These are phyloP conservation scores for Phytophthora meadii DNA, from an alignment of 352 stramenopile species.

Conservation along the genomic window DNA sequence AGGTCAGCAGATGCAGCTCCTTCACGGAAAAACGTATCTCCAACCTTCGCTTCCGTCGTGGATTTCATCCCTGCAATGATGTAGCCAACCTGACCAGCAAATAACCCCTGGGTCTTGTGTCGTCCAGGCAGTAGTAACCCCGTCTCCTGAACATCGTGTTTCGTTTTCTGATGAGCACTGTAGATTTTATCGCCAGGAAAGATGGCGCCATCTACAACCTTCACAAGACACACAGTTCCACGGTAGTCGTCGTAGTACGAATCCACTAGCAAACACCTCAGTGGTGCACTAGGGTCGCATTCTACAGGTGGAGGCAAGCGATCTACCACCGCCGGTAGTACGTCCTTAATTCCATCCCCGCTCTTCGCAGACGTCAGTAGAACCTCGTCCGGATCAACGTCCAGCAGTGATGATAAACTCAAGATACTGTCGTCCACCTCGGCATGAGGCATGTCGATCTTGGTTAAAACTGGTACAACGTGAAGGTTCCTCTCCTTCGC, in stretches of 20 bases:
- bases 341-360: constrained; percentile 87
- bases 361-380: constrained; percentile 96
- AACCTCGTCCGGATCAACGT: constrained; percentile 95
- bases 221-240: constrained; percentile 96
- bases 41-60: constrained; percentile 95
- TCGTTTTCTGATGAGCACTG: constrained; percentile 78
- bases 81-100: constrained; percentile 97
- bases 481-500: constrained; percentile 97
- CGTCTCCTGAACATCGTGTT: constrained; percentile 96
- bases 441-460: constrained; percentile 97
- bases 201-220: constrained; percentile 93
- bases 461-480: constrained; percentile 97
- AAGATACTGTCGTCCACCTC: constrained; percentile 92
- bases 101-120: constrained; percentile 78
- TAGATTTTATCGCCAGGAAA: constrained; percentile 83
- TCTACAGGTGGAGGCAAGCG: constrained; percentile 72
- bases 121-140: constrained; percentile 93
- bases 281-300: constrained; percentile 59
- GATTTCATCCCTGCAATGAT: constrained; percentile 97
- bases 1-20: constrained; percentile 51
- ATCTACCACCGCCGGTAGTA: constrained; percentile 86
- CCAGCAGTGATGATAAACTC: constrained; percentile 76
- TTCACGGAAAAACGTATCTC: constrained; percentile 86
- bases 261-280: constrained; percentile 96
- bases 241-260: constrained; percentile 97